Conservation (phyloP, 2,329 filamentous ascomycete species). For the Claviceps fusiformis region DNA sequence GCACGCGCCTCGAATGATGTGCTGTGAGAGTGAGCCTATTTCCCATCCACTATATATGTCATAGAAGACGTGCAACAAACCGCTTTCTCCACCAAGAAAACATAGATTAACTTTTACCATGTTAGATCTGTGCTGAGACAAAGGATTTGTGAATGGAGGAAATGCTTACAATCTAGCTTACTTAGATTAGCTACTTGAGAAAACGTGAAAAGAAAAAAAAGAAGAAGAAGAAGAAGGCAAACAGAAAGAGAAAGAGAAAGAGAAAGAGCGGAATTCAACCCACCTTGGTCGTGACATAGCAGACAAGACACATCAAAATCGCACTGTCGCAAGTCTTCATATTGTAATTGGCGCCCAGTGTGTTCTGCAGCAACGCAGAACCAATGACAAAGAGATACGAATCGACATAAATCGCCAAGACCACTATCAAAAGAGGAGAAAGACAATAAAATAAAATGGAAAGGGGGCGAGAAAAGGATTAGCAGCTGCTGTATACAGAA, state of each 20-base stretch:
- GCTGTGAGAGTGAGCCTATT: slow-evolving; percentile 20
- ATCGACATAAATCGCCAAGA: slow-evolving; percentile 45
- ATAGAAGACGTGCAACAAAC: slow-evolving; percentile 21
- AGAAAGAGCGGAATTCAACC: slow-evolving; percentile 1
- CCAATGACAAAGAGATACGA: slow-evolving; percentile 47
- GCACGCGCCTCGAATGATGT: slow-evolving; percentile 42
- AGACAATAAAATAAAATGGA: neutral
- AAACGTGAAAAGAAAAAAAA: neutral
- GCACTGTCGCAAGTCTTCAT: slow-evolving; percentile 39
- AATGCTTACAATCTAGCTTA: slow-evolving; percentile 17
- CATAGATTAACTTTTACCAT: slow-evolving; percentile 39
- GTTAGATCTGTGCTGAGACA: neutral
- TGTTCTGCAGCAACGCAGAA: slow-evolving; percentile 41
- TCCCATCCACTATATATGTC: neutral
- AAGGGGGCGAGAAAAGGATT: neutral
- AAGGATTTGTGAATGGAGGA: neutral
- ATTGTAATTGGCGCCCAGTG: slow-evolving; percentile 40
- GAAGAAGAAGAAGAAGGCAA: no score
- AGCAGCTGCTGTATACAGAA: neutral
- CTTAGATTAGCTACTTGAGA: neutral
- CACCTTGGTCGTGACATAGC: slow-evolving; percentile 51
- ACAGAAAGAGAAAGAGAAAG: no score
- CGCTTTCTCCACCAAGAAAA: slow-evolving; percentile 51
- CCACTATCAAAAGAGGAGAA: slow-evolving; percentile 27
- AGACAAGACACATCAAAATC: slow-evolving; percentile 46